Percentiles rank a stretch among this genome's conserved stretches.
Conservation (phyloP, 2,329 filamentous ascomycete genomes). For the Colletotrichum sp. region DNA sequence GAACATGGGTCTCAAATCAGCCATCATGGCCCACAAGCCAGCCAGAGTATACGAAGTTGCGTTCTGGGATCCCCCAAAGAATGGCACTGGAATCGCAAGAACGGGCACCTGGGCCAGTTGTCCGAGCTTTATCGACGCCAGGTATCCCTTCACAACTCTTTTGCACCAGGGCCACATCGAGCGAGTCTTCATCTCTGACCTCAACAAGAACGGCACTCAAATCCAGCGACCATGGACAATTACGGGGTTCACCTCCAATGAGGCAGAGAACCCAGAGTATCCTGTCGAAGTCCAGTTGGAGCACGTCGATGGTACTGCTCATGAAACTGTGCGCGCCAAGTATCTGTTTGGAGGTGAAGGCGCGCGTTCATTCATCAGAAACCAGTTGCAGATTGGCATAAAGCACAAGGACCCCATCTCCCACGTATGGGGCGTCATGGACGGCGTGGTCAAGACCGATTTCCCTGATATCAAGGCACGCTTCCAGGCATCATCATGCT, state of each 20-base stretch:
- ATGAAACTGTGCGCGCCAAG: constrained; percentile 72
- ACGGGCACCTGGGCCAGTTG: constrained; percentile 86
- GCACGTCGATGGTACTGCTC: constrained; percentile 74
- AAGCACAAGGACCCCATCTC: constrained; percentile 73
- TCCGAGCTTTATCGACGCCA: constrained; percentile 79
- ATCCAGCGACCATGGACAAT: constrained; percentile 72
- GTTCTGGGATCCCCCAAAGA: constrained; percentile 71
- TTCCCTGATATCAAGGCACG: constrained; percentile 78
- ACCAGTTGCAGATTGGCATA: constrained; percentile 72
- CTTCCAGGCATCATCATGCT: background rate
- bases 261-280: constrained; percentile 65
- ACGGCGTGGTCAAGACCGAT: constrained; percentile 73
- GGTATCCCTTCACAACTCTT: constrained; percentile 74
- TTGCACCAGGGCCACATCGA: constrained; percentile 77
- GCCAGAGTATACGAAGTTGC: constrained; percentile 83
- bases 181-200: constrained; percentile 70
- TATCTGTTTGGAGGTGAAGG: constrained; percentile 78
- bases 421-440: constrained; percentile 79
- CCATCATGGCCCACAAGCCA: constrained; percentile 86
- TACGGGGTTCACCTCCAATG: constrained; percentile 63
- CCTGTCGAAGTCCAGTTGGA: constrained; percentile 81
- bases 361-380: constrained; percentile 69
- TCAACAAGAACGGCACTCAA: constrained; percentile 64
- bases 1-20: constrained; percentile 88
- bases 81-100: constrained; percentile 63